phyloP scores from a whole-genome alignment of 1,139 yeast genomes.

The Pneumocystis carinii region DNA sequence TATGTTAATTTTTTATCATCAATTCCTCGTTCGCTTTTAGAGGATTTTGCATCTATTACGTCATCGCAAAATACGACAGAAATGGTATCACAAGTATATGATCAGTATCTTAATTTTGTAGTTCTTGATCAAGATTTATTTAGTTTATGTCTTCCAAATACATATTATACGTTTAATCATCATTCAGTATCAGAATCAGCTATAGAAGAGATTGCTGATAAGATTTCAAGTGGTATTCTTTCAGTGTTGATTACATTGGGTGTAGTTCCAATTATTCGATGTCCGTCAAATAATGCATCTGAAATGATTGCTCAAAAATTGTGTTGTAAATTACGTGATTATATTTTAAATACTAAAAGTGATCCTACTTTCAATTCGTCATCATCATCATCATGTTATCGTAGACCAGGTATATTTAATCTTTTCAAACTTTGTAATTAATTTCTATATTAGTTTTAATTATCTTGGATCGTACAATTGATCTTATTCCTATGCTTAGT shows the following conservation, averaged over 20 bases:
- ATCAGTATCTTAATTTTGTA: slow-evolving; percentile 78
- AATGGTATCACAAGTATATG: slow-evolving; percentile 73
- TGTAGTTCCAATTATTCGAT: slow-evolving; percentile 73
- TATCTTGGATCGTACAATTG: slow-evolving; percentile 74
- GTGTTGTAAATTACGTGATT: slow-evolving; percentile 70
- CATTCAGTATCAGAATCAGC: slow-evolving; percentile 61
- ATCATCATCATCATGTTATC: slow-evolving; percentile 18
- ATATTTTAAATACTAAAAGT: slow-evolving; percentile 52
- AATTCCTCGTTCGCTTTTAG: slow-evolving; percentile 61
- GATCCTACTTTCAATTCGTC: slow-evolving; percentile 2
- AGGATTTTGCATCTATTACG: slow-evolving; percentile 75
- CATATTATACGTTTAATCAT: slow-evolving; percentile 54
- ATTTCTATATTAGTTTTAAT: slow-evolving; percentile 60
- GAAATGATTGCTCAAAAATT: slow-evolving; percentile 80
- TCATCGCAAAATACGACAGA: slow-evolving; percentile 39
- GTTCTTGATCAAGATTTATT: slow-evolving; percentile 89
- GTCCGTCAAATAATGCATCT: slow-evolving; percentile 89
- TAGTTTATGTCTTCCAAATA: slow-evolving; percentile 52
- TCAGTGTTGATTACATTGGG: slow-evolving; percentile 57
- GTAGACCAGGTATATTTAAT: neutral
- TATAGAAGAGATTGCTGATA: slow-evolving; percentile 53
- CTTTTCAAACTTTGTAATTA: slow-evolving; percentile 20
- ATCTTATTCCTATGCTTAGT: slow-evolving; percentile 81
- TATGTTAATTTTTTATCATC: slow-evolving; percentile 79
- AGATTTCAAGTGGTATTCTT: slow-evolving; percentile 64